A percentile compares a stretch with the other conserved stretches of the same genome.
phyloP scores from a whole-genome alignment of 768 basidiomycete genomes.

The Floccularia luteovirens region DNA sequence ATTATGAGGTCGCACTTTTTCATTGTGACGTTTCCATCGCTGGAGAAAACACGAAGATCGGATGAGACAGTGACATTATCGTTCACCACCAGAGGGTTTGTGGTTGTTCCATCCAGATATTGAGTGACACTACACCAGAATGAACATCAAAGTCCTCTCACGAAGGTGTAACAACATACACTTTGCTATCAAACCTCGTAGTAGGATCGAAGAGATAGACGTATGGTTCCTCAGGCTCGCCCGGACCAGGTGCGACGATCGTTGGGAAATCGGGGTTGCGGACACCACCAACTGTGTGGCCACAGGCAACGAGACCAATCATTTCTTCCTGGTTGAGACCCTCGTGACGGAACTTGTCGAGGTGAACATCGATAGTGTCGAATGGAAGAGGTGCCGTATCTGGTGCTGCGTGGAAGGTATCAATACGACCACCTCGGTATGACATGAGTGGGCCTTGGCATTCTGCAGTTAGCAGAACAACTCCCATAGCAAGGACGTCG shows the following conservation, averaged over 20 bases:
- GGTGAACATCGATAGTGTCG: constrained; percentile 28
- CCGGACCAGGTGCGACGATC: neutral
- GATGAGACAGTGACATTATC: constrained; percentile 22
- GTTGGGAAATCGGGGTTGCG: constrained; percentile 18
- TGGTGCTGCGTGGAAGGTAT: constrained; percentile 26
- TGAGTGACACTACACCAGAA: constrained; percentile 16
- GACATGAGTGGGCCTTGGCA: constrained; percentile 40
- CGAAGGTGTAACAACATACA: neutral
- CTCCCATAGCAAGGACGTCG: constrained; percentile 33
- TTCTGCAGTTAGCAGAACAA: constrained; percentile 26
- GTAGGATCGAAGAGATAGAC: constrained; percentile 1
- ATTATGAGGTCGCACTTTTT: constrained; percentile 12
- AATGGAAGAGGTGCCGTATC: constrained; percentile 37
- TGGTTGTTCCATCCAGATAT: constrained; percentile 25
- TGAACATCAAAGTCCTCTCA: neutral
- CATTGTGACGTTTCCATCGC: constrained; percentile 26
- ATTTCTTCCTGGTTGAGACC: constrained; percentile 39
- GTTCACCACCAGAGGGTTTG: constrained; percentile 21
- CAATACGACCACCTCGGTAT: constrained; percentile 34
- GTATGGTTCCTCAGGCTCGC: neutral
- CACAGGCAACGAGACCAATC: constrained; percentile 44
- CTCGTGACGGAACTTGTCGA: constrained; percentile 29
- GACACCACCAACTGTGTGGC: constrained; percentile 31
- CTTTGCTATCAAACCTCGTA: neutral
- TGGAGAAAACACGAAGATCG: constrained; percentile 24